phyloP scores from a whole-genome alignment of 371 early-diverging fungal genomes.

The Choanephora cucurbitarum region DNA sequence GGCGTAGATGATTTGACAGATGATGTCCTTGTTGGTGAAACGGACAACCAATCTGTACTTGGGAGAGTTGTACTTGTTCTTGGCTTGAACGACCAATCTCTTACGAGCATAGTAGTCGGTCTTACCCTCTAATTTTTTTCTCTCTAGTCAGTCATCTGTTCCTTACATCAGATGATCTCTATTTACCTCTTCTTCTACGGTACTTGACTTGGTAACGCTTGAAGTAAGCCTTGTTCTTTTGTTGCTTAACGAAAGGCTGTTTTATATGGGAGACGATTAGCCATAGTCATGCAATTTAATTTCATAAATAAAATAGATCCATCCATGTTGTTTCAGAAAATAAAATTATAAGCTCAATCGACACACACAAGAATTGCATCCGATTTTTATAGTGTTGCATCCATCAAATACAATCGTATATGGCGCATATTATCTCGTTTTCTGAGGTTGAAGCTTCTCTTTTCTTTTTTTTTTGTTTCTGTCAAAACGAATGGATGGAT shows the following conservation, averaged over 20 bases:
- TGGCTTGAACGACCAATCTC: conserved; percentile 97
- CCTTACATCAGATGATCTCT: no score
- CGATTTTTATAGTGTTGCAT: no score
- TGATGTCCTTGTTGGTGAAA: conserved; percentile 94
- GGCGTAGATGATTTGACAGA: conserved; percentile 98
- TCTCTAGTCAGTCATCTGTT: no score
- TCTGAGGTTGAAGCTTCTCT: neutral
- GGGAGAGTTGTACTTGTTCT: conserved; percentile 99
- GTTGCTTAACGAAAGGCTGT: conserved; percentile 47
- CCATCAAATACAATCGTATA: neutral
- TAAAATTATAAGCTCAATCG: no score
- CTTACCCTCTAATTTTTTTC: conserved; percentile 97
- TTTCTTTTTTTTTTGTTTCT: neutral
- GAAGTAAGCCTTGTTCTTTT: conserved; percentile 86
- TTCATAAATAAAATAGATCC: no score
- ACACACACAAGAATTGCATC: no score
- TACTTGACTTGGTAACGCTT: conserved; percentile 99
- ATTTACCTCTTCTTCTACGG: conserved; percentile 94
- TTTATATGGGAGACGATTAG: no score
- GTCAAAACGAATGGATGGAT: neutral
- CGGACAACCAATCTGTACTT: conserved; percentile 74
- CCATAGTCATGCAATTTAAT: conserved; percentile 1
- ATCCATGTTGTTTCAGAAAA: no score
- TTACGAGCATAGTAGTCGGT: conserved; percentile 99
- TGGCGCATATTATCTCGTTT: neutral